Evolutionary conservation across 78 protist species (phyloP).

Genomic region (Andalucia godoyi): DNA sequence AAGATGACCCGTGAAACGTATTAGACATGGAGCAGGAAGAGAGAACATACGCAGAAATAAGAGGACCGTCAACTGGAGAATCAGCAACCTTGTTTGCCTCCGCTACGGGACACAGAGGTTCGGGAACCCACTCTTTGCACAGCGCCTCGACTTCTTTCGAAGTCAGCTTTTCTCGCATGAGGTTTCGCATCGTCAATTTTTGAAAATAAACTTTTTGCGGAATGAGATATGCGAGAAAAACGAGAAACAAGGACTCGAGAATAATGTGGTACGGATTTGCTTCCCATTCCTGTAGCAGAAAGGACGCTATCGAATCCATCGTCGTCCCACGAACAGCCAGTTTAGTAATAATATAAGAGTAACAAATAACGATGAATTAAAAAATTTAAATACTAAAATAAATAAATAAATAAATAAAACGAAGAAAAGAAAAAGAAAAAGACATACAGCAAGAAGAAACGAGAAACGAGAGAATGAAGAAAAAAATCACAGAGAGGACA

Average conservation of each 20-base stretch:
- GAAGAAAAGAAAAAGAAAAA: no score
- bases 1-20: not conserved
- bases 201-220: not conserved
- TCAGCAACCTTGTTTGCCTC: no score
- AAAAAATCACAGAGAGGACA: no score
- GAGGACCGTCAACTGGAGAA: no score
- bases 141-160: slow-evolving; percentile 22
- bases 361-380: no score
- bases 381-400: no score
- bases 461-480: no score
- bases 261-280: slow-evolving; percentile 7
- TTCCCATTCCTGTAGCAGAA: not conserved
- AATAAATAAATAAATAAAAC: no score
- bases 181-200: not conserved
- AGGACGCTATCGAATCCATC: slow-evolving; percentile 33
- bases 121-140: slow-evolving; percentile 25
- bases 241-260: not conserved
- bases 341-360: no score
- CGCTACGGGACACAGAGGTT: slow-evolving; percentile 22
- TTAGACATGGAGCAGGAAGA: not conserved
- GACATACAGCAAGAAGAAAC: no score
- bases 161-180: not conserved
- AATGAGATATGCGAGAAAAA: not conserved
- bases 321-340: slow-evolving; percentile 72
- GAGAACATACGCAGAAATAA: no score